These are phyloP conservation scores for Blastomyces percursus DNA, from an alignment of 2,329 filamentous ascomycete species.

Conservation along the genomic window DNA sequence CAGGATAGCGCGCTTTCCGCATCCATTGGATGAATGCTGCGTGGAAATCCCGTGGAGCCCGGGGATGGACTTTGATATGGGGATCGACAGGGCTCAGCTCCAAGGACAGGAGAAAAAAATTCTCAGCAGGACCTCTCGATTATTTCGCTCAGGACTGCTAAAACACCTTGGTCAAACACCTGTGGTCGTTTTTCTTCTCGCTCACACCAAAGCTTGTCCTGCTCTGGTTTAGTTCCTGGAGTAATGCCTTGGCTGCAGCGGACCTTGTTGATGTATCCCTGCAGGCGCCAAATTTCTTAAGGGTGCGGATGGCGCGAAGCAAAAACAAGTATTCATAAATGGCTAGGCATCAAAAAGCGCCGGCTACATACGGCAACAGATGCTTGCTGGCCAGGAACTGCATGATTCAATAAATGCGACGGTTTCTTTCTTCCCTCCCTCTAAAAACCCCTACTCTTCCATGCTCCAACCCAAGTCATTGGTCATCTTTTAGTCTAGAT, in stretches of 20 bases:
- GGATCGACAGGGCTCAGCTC: neutral
- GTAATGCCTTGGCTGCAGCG: neutral
- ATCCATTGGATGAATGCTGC: neutral
- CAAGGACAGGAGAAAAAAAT: neutral
- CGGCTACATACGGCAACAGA: neutral
- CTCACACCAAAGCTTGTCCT: too few species aligned
- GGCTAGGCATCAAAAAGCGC: neutral
- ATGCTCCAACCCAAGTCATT: neutral
- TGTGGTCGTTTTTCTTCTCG: too few species aligned
- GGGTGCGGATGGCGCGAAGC: neutral
- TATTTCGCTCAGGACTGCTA: neutral
- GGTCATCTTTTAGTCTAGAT: neutral
- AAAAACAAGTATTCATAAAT: neutral
- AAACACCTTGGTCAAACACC: neutral
- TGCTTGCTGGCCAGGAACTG: neutral
- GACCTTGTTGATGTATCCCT: neutral
- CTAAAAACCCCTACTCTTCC: neutral
- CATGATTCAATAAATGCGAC: neutral
- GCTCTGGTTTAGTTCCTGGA: neutral
- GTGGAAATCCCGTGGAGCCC: neutral
- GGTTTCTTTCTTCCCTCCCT: neutral
- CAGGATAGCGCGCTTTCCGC: neutral
- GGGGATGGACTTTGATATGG: neutral
- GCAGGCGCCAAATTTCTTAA: neutral
- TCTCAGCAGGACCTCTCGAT: neutral